phyloP scores from a whole-genome alignment of 164 flowering plant genomes.

The Chloranthus sessilifolius region DNA sequence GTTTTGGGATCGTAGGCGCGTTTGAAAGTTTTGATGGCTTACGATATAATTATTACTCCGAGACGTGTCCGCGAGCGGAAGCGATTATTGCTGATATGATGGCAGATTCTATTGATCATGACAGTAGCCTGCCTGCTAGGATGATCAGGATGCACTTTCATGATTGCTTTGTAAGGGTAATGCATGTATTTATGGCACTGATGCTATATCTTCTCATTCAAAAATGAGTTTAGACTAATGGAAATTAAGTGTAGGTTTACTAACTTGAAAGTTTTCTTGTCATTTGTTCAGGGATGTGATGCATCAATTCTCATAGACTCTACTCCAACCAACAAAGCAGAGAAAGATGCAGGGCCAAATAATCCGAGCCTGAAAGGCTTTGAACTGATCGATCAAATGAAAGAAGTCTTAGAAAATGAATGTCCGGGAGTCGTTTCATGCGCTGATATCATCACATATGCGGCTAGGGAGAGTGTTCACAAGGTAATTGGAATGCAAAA shows the following conservation, averaged over 20 bases:
- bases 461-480: conserved; percentile 30
- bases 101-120: conserved; percentile 14
- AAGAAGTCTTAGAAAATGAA: conserved; percentile 20
- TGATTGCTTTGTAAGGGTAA: conserved; percentile 35
- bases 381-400: conserved; percentile 27
- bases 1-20: neutral
- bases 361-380: conserved; percentile 24
- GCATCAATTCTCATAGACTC: conserved; percentile 29
- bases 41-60: conserved; percentile 14
- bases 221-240: no score
- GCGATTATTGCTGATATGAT: conserved; percentile 14
- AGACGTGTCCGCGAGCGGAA: conserved; percentile 27
- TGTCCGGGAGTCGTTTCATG: conserved; percentile 36
- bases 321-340: conserved; percentile 18
- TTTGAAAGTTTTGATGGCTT: neutral
- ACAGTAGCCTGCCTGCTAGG: conserved; percentile 23
- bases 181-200: neutral
- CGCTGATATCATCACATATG: conserved; percentile 29
- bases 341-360: conserved; percentile 25
- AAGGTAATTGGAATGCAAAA: conserved; percentile 7
- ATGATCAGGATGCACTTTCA: conserved; percentile 37
- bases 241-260: neutral
- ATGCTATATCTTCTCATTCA: neutral
- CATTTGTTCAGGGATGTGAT: conserved; percentile 30
- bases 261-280: neutral